Conservation (phyloP, 805 yeast species). For the Saccharomycopsis synnaedendra region DNA sequence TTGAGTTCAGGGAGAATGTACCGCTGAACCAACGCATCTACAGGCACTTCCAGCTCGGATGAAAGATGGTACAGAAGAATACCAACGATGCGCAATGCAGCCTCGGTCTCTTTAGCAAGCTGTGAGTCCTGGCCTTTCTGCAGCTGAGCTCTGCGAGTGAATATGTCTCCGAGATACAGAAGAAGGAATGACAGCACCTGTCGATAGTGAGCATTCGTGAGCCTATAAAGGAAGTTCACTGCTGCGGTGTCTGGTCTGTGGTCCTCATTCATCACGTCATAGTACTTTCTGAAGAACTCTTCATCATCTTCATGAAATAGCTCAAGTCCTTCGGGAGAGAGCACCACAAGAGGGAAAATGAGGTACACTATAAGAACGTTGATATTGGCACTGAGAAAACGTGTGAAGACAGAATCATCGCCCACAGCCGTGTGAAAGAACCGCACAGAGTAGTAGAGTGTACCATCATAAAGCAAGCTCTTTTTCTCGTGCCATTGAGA, state of each 20-base stretch:
- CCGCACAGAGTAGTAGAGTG: conserved; percentile 8
- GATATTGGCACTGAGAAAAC: conserved; percentile 24
- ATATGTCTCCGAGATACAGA: conserved; percentile 44
- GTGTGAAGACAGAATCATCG: not conserved
- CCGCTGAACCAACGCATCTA: conserved; percentile 54
- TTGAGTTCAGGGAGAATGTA: conserved; percentile 54
- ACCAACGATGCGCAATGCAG: conserved; percentile 70
- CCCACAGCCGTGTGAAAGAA: conserved; percentile 11
- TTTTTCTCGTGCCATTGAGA: conserved; percentile 45
- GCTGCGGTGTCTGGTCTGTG: conserved; percentile 75
- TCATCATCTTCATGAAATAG: conserved; percentile 71
- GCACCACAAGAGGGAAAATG: conserved; percentile 56
- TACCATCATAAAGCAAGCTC: conserved; percentile 17
- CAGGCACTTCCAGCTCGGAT: conserved; percentile 35
- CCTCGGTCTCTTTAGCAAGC: conserved; percentile 61
- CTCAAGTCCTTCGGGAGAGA: conserved; percentile 53
- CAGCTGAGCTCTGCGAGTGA: conserved; percentile 26
- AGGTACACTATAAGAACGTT: conserved; percentile 18
- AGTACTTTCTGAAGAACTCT: conserved; percentile 66
- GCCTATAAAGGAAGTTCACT: conserved; percentile 44
- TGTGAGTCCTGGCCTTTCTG: conserved; percentile 19
- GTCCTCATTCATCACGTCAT: conserved; percentile 54
- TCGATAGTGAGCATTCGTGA: conserved; percentile 10
- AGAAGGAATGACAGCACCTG: conserved; percentile 25
- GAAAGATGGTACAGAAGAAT: conserved; percentile 44